Evolutionary conservation across 1,139 yeast species (phyloP), one percentile per base, ranked within the genome.

Genomic region (Hyphopichia khmerensis): DNA sequence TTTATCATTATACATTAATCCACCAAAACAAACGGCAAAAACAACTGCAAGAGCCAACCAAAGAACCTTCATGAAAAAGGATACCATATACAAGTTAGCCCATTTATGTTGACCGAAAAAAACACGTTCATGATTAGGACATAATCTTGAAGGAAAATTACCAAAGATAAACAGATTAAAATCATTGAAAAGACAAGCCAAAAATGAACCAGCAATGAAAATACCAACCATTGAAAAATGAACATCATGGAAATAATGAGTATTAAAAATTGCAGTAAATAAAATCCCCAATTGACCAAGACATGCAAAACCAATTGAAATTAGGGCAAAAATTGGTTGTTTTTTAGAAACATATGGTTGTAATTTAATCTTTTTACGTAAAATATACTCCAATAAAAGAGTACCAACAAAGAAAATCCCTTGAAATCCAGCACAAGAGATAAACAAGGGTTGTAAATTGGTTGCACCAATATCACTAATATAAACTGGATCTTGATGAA

Each of bases 381-480:
- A 66, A 47, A 70, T 72, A 41, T 71, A 69, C 53, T 84, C 91
- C 58, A 80, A 68, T n/a, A 71, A 59, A 38, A 83, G 64, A 1
- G 91, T 76, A n/a, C 88, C 75, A 33, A 82, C 82, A 54, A 81
- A 87, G 55, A 87, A 82, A 14, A 87, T 69, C 16, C 90, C 96
- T 65, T 88, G 96, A 60, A 83, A 76, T 0, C 84, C 88, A 2
- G 87, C 71, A 57, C 95, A 83, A n/a, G 87, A 68, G 36, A 90
- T 88, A 63, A 90, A 90, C 17, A 89, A 65, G 1, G 96, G 95
- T 57, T 88, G 87, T 41, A 88, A 68, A 54, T 82, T 82, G 1
- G 95, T 86, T 13, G 96, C 96, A 6, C 91, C 96, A 42, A 89
- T 76, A 57, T 89, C 89, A 10, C 96, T 86, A 40, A 91, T 79